phyloP scores from a whole-genome alignment of 805 yeast genomes.

The Wickerhamiella bombiphila region DNA sequence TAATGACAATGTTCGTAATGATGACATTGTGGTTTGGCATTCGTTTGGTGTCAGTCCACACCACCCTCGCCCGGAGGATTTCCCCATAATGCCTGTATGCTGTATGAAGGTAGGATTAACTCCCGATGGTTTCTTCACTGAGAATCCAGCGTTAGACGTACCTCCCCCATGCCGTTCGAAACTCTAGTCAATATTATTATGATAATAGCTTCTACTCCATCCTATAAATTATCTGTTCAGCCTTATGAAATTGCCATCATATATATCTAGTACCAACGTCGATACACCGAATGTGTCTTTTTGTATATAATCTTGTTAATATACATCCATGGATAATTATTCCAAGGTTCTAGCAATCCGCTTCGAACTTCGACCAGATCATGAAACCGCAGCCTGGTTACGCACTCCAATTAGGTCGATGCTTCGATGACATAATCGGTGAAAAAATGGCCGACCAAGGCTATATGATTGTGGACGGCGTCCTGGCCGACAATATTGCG shows the following conservation, averaged over 20 bases:
- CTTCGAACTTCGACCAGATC: too few relatives aligned
- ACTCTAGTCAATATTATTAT: too few relatives aligned
- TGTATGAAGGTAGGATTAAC: constrained; percentile 48
- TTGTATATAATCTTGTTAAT: not conserved
- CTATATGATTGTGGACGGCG: constrained; percentile 27
- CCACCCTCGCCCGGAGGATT: constrained; percentile 68
- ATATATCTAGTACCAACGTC: too few relatives aligned
- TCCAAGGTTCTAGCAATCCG: too few relatives aligned
- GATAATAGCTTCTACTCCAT: too few relatives aligned
- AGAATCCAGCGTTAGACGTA: constrained; percentile 64
- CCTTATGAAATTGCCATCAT: too few relatives aligned
- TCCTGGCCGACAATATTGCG: constrained; percentile 23
- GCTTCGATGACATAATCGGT: too few relatives aligned
- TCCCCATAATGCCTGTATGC: constrained; percentile 83
- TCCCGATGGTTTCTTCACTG: constrained; percentile 63
- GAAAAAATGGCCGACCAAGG: constrained; percentile 8
- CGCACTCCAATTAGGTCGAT: too few relatives aligned
- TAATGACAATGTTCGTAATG: constrained; percentile 49
- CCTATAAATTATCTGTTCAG: too few relatives aligned
- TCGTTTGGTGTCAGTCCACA: constrained; percentile 72
- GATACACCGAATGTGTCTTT: not conserved
- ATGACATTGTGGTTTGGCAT: constrained; percentile 66
- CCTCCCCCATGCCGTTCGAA: too few relatives aligned
- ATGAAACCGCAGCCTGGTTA: too few relatives aligned
- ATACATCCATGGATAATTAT: too few relatives aligned